Evolutionary conservation across 805 yeast species (phyloP).

Genomic region (Starmerella apis): DNA sequence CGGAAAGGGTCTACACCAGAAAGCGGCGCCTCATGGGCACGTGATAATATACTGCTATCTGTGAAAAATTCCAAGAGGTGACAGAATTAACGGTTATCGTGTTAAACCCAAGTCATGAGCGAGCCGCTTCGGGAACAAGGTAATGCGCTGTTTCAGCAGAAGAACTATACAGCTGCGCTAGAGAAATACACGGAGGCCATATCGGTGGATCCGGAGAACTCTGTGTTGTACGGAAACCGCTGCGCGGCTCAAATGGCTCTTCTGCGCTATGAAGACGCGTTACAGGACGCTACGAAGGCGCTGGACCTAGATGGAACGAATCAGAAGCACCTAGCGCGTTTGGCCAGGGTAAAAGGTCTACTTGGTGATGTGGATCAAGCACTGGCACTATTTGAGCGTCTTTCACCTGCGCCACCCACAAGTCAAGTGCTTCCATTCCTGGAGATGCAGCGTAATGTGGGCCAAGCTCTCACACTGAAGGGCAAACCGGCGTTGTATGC

Average conservation of each 20-base stretch:
- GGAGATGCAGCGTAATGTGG: conserved; percentile 33
- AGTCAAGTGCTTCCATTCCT: conserved; percentile 28
- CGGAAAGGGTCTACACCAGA: not conserved
- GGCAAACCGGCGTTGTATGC: conserved; percentile 32
- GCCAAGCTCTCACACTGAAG: conserved; percentile 30
- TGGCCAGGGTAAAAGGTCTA: conserved; percentile 31
- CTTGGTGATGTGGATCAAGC: conserved; percentile 34
- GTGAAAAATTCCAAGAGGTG: conserved; percentile 1
- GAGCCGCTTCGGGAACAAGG: conserved; percentile 33
- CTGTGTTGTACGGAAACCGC: conserved; percentile 34
- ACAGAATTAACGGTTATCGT: not conserved
- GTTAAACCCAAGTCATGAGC: conserved; percentile 9
- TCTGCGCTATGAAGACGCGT: conserved; percentile 30
- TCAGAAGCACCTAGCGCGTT: conserved; percentile 31
- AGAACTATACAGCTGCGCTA: conserved; percentile 30
- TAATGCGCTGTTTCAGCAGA: conserved; percentile 32
- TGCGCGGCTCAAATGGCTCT: conserved; percentile 34
- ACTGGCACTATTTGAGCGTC: conserved; percentile 25
- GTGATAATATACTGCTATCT: not conserved
- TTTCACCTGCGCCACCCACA: conserved; percentile 20
- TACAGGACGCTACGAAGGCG: conserved; percentile 31
- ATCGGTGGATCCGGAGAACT: conserved; percentile 31
- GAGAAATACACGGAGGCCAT: conserved; percentile 32
- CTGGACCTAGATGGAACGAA: conserved; percentile 28
- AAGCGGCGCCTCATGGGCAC: not conserved